Evolutionary conservation across 1,284 basidiomycete genomes (phyloP).

Genomic region (Tilletia walkeri): DNA sequence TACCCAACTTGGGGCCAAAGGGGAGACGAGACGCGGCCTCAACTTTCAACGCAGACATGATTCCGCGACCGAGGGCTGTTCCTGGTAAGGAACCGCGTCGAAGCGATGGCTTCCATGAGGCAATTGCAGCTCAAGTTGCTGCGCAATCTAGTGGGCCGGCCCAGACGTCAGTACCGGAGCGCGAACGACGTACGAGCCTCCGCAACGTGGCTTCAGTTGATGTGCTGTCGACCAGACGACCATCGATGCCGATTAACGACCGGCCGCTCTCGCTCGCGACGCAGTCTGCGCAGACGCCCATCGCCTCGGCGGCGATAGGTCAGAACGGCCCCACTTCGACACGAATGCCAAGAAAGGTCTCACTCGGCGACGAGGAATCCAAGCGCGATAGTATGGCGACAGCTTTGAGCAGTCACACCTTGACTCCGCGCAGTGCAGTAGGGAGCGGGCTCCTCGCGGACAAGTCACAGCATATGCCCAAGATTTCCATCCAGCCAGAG

Average conservation of each 20-base stretch:
- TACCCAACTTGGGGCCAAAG: background rate
- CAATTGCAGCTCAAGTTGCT: background rate
- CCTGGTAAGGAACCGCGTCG: background rate
- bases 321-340: background rate
- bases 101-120: conserved; percentile 16
- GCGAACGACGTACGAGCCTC: background rate
- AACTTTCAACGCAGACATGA: conserved; percentile 15
- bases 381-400: conserved; percentile 14
- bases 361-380: background rate
- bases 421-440: background rate
- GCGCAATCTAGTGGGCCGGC: background rate
- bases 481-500: conserved; percentile 11
- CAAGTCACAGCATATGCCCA: background rate
- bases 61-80: background rate
- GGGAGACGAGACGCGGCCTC: background rate
- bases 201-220: background rate
- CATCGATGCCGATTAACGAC: no score
- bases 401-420: conserved; percentile 5
- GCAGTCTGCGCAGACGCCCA: no score
- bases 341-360: background rate
- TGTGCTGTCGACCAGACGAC: background rate
- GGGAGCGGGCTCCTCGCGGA: background rate
- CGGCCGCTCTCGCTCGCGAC: no score
- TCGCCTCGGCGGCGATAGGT: no score
- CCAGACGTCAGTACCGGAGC: background rate